Evolutionary conservation across 2,329 filamentous ascomycete species (phyloP).

Genomic region (Bipolaris victoriae): DNA sequence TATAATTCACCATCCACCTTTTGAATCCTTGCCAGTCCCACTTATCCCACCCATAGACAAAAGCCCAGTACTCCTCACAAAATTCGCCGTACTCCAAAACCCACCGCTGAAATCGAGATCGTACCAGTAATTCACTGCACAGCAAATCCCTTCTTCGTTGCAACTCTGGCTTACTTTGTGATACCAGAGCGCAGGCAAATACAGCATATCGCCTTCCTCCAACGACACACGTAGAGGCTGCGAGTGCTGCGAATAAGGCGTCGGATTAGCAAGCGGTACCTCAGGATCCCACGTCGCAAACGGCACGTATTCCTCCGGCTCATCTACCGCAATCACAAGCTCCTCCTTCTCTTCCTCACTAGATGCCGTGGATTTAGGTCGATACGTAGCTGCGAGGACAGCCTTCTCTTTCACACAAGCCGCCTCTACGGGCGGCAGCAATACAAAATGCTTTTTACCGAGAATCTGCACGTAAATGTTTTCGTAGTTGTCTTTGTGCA

Average conservation of each 20-base stretch:
- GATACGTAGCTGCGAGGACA: conserved; percentile 66
- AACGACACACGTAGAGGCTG: conserved; percentile 71
- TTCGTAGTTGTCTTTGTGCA: conserved; percentile 86
- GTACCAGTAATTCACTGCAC: conserved; percentile 87
- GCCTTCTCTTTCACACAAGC: conserved; percentile 70
- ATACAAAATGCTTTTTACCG: conserved; percentile 75
- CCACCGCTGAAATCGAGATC: conserved; percentile 78
- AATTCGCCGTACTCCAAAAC: conserved; percentile 67
- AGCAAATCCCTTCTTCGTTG: conserved; percentile 71
- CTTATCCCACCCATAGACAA: conserved; percentile 10
- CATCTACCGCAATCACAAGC: conserved; percentile 43
- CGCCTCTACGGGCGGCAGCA: conserved; percentile 74
- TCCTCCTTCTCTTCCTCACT: conserved; percentile 22
- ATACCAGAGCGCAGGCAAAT: conserved; percentile 80
- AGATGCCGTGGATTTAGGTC: conserved; percentile 6
- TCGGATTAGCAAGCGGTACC: conserved; percentile 52
- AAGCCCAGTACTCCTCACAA: conserved; percentile 50
- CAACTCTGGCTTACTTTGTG: conserved; percentile 80
- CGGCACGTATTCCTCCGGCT: conserved; percentile 60
- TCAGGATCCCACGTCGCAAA: conserved; percentile 80
- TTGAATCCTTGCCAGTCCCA: neutral
- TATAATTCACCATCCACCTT: neutral
- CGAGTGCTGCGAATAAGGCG: conserved; percentile 65
- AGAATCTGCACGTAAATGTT: conserved; percentile 81
- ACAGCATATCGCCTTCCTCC: conserved; percentile 77